These are phyloP conservation scores for Malassezia cuniculi DNA, from an alignment of 1,284 basidiomycete genomes.

Conservation along the genomic window DNA sequence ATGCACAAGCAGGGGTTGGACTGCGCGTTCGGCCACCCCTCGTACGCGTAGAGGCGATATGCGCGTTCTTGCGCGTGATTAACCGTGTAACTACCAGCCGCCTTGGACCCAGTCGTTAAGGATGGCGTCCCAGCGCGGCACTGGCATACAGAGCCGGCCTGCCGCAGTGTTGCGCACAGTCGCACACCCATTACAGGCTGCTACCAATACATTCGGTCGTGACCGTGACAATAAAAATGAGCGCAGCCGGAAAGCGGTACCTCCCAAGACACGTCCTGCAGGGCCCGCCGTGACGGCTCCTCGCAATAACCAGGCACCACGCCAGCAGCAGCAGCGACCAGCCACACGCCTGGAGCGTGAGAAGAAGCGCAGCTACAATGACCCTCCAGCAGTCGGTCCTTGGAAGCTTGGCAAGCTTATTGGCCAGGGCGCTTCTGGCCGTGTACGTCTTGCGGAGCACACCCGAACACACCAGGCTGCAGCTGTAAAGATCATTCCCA, in stretches of 20 bases:
- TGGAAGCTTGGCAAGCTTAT: conserved; percentile 90
- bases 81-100: no score
- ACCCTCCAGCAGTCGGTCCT: conserved; percentile 57
- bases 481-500: conserved; percentile 92
- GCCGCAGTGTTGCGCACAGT: conserved; percentile 11
- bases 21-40: no score
- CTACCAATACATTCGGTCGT: conserved; percentile 11
- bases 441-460: conserved; percentile 81
- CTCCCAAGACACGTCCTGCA: background rate
- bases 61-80: no score
- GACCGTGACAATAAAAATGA: conserved; percentile 4
- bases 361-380: conserved; percentile 46
- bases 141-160: conserved; percentile 6
- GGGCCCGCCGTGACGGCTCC: background rate
- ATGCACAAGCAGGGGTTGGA: no score
- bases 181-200: conserved; percentile 10
- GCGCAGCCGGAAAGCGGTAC: no score
- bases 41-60: no score
- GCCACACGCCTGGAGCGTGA: conserved; percentile 35
- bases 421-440: conserved; percentile 69
- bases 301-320: background rate
- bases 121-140: background rate
- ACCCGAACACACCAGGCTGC: conserved; percentile 75
- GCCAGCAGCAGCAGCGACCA: conserved; percentile 14
- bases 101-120: background rate